phyloP scores from a whole-genome alignment of 1,284 basidiomycete species.

The Inonotus obliquus region DNA sequence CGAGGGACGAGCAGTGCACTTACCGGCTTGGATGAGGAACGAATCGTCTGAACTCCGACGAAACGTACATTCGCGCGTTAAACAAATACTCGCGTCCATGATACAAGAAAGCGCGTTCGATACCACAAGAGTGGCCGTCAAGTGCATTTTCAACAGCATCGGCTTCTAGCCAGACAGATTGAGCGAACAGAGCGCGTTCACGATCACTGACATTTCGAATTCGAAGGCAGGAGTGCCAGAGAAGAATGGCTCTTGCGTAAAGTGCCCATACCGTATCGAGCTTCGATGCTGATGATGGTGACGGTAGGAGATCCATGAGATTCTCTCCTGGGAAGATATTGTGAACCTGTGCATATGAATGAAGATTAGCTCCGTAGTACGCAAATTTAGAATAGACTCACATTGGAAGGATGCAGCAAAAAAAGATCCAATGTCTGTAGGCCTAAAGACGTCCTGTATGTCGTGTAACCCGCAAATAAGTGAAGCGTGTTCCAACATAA shows the following conservation, averaged over 20 bases:
- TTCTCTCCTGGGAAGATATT: conserved; percentile 68
- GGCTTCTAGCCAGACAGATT: conserved; percentile 67
- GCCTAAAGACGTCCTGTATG: conserved; percentile 49
- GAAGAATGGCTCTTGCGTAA: conserved; percentile 59
- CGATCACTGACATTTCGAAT: conserved; percentile 45
- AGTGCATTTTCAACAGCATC: conserved; percentile 60
- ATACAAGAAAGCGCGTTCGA: conserved; percentile 63
- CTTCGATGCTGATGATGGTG: conserved; percentile 31
- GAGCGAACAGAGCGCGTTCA: conserved; percentile 57
- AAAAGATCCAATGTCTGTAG: conserved; percentile 44
- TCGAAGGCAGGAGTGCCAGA: conserved; percentile 68
- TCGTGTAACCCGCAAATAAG: conserved; percentile 57
- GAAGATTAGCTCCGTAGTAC: background rate
- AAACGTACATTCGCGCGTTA: conserved; percentile 68
- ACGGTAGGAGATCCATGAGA: conserved; percentile 33
- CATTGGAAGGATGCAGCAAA: conserved; percentile 62
- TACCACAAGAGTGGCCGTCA: conserved; percentile 57
- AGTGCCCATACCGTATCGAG: conserved; percentile 71
- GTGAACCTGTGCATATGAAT: conserved; percentile 44
- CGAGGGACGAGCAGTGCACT: conserved; percentile 25
- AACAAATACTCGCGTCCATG: conserved; percentile 70
- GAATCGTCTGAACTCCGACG: conserved; percentile 61
- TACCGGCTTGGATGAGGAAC: conserved; percentile 58
- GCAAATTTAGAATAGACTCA: conserved; percentile 31
- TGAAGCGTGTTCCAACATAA: conserved; percentile 66